Conservation (phyloP, 768 basidiomycete genomes). For the Tremella fuciformis region DNA sequence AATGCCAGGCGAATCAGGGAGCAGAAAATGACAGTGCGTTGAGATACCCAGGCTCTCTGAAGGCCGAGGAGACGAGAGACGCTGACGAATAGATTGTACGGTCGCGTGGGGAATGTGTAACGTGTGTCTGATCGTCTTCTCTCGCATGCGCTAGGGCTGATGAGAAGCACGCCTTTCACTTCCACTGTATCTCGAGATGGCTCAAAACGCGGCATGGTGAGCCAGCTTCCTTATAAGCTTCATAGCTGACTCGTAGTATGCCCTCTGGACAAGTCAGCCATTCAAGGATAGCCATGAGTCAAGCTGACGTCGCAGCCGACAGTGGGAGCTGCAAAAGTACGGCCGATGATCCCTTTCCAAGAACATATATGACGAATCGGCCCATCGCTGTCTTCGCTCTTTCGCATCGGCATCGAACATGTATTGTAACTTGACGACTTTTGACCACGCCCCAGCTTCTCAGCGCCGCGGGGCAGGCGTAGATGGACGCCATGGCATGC, state of each 20-base stretch:
- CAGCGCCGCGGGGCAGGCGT: not conserved
- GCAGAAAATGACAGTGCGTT: slow-evolving; percentile 75
- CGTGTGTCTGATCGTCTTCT: slow-evolving; percentile 56
- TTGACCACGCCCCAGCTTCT: slow-evolving; percentile 6
- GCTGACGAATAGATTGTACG: slow-evolving; percentile 55
- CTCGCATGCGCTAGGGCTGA: not conserved
- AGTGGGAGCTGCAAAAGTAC: slow-evolving; percentile 53
- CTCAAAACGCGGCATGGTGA: slow-evolving; percentile 70
- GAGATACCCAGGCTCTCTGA: not conserved
- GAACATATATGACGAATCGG: too few species aligned
- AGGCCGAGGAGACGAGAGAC: too few species aligned
- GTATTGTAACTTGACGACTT: too few species aligned
- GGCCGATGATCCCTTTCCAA: slow-evolving; percentile 36
- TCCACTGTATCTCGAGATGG: slow-evolving; percentile 99
- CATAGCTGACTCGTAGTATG: slow-evolving; percentile 43
- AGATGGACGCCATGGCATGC: too few species aligned
- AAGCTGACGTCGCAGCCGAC: slow-evolving; percentile 42
- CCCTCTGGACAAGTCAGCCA: slow-evolving; percentile 51
- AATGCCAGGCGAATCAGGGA: slow-evolving; percentile 98
- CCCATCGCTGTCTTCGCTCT: too few species aligned
- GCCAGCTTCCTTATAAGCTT: slow-evolving; percentile 12
- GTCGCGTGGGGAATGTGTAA: slow-evolving; percentile 99
- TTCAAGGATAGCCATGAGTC: not conserved
- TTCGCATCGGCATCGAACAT: too few species aligned
- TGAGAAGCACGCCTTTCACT: slow-evolving; percentile 88